Evolutionary conservation across 129 eudicot species (phyloP), one percentile per base, ranked within the genome.

Genomic region (Arctium minus): DNA sequence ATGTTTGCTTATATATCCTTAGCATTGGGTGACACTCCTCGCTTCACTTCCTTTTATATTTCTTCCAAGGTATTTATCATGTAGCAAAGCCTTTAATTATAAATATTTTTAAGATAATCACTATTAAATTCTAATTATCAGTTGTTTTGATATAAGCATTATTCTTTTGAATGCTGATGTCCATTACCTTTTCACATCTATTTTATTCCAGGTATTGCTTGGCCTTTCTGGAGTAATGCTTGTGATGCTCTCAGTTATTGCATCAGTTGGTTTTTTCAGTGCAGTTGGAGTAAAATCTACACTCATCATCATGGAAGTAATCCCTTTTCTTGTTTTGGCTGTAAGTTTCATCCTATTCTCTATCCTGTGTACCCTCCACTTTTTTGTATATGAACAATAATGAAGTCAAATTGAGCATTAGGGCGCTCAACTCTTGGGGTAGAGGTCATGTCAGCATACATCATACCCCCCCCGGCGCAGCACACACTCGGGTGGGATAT

Each of bases 1-100:
- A 96, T 96, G 99, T 96, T 96, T 92, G 99, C 99, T 84, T 96
- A 96, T 81, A 96, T 96, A 86, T 96, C 99, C 12, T 90, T 96
- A 91, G 93, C 99, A 40, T 85, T 96, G 80, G 99, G 99, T 2
- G 99, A 96, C 87, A 88, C 91, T 74, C 95, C 99, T 76, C 91
- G 89, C 62, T 88, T 96, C 83, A 86, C 98, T 46, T 92, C 98
- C 15, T 86, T 81, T 67, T 92, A 92, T 86, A 85, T 96, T 76
- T 88, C 98, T 78, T 96, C 99, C 22, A 96, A 96, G 99, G 99
- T 96, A 88, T 64, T 81, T 70, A 76, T 82, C 50, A 6, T 75
- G 31, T 42, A 39, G 69, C 4, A 39, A 39, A 17, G 15, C 67
- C 72, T 44, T 71, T 67, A 10, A 53, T 30, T 37, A 40, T 27